Base-by-base conservation (phyloP, 1,284 basidiomycete genomes). In the Rhodotorula mucilaginosa region DNA sequence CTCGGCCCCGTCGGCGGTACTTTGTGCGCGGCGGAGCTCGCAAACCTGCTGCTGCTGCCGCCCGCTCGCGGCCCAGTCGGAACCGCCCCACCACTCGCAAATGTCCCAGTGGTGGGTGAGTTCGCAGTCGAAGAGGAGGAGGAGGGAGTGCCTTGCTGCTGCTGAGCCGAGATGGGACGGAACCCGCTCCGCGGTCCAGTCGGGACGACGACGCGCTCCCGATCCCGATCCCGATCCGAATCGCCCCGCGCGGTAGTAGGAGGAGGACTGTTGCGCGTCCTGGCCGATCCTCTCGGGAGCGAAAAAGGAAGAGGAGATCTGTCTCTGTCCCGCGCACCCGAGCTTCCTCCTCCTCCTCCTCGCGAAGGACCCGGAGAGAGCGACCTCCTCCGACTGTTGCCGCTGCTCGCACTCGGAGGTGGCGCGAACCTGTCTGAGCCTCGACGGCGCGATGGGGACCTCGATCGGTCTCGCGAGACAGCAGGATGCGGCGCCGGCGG, bases 151-250 rank as follows among this genome's bases (percentile, higher is more conserved):
- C 39, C 12, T 2, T 44, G 39, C 23, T 21, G 39, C n/a, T 16
- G 26, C 29, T 57, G 44, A 5, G 54, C 52, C 4, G 52, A 10
- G 44, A 64, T 64, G 7, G 63, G 63, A 29, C 67, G 61, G 67
- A 68, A 68, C 5, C 61, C 67, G 19, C 54, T 29, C 54, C 29
- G 26, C 29, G 54, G 54, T 56, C 54, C 26, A n/a, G 13, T 56
- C 26, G 54, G 54, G 49, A 51, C 18, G 8, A 18, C 21, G n/a
- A n/a, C 49, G 13, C 49, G 49, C 13, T 18, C n/a, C 51, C 51
- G 51, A 13, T 52, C n/a, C 51, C 51, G 51, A 52, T 52, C 51
- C n/a, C 51, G 18, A 13, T 52, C 51, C 3, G 51, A 52, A 13
- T 26, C 54, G 26, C 54, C 26, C 12, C 54, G 26, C 49, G 49